These are phyloP conservation scores for Fusarium concolor DNA, from an alignment of 2,329 filamentous ascomycete species.

Conservation along the genomic window DNA sequence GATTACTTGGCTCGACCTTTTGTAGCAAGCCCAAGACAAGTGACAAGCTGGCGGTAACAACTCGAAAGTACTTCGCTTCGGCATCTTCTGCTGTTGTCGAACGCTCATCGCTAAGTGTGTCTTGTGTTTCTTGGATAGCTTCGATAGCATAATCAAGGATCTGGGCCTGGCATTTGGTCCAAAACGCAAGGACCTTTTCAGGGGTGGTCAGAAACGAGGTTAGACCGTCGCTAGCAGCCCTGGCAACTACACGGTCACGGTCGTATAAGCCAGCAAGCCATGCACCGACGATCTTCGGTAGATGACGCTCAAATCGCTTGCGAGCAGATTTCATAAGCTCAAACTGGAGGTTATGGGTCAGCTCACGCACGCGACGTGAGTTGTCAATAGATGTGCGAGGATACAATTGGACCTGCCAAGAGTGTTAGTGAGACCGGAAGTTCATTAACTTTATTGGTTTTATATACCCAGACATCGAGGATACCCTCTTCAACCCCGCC, in stretches of 20 bases:
- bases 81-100: constrained; percentile 87
- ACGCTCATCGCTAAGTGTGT: constrained; percentile 89
- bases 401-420: constrained; percentile 79
- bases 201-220: constrained; percentile 79
- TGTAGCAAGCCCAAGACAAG: constrained; percentile 66
- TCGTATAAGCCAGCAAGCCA: constrained; percentile 94
- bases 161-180: constrained; percentile 82
- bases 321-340: constrained; percentile 72
- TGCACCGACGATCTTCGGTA: constrained; percentile 83
- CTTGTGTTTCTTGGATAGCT: constrained; percentile 81
- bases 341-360: constrained; percentile 80
- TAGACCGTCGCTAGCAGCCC: constrained; percentile 82
- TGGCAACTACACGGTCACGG: constrained; percentile 79
- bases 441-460: not conserved
- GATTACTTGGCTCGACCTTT: constrained; percentile 61
- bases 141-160: constrained; percentile 86
- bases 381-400: constrained; percentile 92
- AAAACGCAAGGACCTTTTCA: constrained; percentile 82
- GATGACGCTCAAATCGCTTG: constrained; percentile 84
- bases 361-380: constrained; percentile 86
- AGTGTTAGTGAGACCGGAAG: constrained; percentile 11
- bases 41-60: constrained; percentile 68
- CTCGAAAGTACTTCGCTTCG: constrained; percentile 84
- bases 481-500: constrained; percentile 81
- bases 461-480: constrained; percentile 84